Conservation (phyloP, 139 green algal species). For the Spirogloea muscicola region DNA sequence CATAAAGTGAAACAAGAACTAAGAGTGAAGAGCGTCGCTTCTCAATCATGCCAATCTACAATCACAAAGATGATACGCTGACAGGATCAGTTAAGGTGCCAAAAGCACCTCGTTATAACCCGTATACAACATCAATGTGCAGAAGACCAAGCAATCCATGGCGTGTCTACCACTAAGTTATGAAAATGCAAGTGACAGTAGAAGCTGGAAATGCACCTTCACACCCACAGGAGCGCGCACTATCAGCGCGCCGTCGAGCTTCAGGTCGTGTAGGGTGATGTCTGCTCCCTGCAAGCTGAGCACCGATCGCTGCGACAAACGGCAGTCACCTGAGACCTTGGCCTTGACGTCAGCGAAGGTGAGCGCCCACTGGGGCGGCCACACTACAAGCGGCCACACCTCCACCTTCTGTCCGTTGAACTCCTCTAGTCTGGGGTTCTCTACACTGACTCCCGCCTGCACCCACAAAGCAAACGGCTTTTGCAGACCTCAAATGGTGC, state of each 20-base stretch:
- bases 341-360: slow-evolving; percentile 69
- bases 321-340: slow-evolving; percentile 1
- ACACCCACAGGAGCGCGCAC: slow-evolving; percentile 59
- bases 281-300: slow-evolving; percentile 71
- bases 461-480: not conserved
- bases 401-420: slow-evolving; percentile 62
- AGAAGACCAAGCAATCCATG: too few species aligned
- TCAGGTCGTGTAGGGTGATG: slow-evolving; percentile 53
- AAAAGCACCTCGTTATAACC: not conserved
- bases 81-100: slow-evolving; percentile 4
- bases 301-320: not conserved
- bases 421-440: slow-evolving; percentile 28
- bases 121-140: slow-evolving; percentile 7
- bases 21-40: not conserved
- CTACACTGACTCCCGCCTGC: slow-evolving; percentile 35
- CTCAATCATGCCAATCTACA: not conserved
- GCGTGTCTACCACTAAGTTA: slow-evolving; percentile 5
- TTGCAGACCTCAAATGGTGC: not conserved
- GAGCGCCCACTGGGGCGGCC: slow-evolving; percentile 70
- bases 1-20: not conserved
- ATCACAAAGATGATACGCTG: slow-evolving; percentile 26
- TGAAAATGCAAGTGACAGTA: slow-evolving; percentile 7
- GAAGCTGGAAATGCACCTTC: slow-evolving; percentile 41
- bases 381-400: slow-evolving; percentile 72
- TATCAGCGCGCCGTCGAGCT: slow-evolving; percentile 75